Evolutionary conservation across 2,329 filamentous ascomycete genomes (phyloP).

Genomic region (Pseudocercospora eumusae): DNA sequence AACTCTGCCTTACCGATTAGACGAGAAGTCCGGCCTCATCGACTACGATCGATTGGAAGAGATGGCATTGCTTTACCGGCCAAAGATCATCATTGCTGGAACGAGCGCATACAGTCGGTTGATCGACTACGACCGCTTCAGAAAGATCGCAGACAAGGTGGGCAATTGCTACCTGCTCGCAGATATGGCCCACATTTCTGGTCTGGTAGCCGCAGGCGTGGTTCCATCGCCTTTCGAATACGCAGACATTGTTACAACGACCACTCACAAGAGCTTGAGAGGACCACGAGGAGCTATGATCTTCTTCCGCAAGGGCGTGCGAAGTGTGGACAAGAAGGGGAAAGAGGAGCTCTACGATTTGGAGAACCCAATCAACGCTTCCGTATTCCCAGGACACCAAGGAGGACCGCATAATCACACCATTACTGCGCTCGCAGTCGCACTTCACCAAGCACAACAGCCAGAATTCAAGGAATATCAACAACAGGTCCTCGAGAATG

Average conservation of each 20-base stretch:
- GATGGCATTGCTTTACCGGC: constrained; percentile 82
- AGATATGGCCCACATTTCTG: constrained; percentile 97
- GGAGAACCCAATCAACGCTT: constrained; percentile 89
- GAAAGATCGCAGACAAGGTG: constrained; percentile 84
- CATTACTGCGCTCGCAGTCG: constrained; percentile 91
- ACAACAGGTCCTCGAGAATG: constrained; percentile 83
- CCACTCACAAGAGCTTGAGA: constrained; percentile 94
- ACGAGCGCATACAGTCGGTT: constrained; percentile 94
- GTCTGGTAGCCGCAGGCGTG: constrained; percentile 87
- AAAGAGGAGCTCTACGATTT: constrained; percentile 76
- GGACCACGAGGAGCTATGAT: constrained; percentile 96
- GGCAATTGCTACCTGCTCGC: constrained; percentile 83
- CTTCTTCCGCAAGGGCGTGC: constrained; percentile 93
- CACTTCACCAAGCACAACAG: constrained; percentile 87
- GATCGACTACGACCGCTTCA: constrained; percentile 93
- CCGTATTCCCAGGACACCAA: constrained; percentile 97
- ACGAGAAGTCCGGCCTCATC: constrained; percentile 88
- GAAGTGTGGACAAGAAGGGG: constrained; percentile 79
- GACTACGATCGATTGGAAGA: constrained; percentile 92
- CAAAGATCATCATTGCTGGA: constrained; percentile 92
- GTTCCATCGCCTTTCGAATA: constrained; percentile 85
- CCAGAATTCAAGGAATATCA: constrained; percentile 93
- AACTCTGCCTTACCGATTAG: constrained; percentile 89
- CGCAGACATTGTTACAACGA: constrained; percentile 95
- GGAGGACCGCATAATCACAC: constrained; percentile 99